These are phyloP conservation scores for Syzygium syzygioides DNA, from an alignment of 441 rosid genomes.

Conservation along the genomic window DNA sequence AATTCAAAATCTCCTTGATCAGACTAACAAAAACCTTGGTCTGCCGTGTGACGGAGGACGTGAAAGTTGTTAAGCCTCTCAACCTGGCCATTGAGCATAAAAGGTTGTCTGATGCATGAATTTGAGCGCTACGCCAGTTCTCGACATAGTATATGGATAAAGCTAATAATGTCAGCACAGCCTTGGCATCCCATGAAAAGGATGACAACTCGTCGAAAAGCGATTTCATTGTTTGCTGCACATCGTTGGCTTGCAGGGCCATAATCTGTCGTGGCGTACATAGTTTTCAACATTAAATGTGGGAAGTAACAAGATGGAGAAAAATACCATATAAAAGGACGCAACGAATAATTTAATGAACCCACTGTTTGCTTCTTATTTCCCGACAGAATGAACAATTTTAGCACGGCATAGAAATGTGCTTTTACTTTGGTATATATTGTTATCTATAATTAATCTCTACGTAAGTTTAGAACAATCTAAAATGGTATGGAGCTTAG, in stretches of 20 bases:
- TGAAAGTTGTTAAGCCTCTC: not conserved
- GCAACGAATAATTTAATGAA: not conserved
- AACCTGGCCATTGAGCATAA: not conserved
- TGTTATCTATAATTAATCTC: not conserved
- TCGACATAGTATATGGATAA: not conserved
- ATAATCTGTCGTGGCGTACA: not conserved
- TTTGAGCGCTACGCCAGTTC: rapidly evolving
- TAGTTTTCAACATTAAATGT: not conserved
- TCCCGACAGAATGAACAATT: not conserved
- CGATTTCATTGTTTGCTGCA: not conserved
- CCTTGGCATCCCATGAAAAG: not conserved
- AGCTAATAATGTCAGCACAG: not conserved
- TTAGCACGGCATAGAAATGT: not conserved
- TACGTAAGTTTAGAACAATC: not conserved
- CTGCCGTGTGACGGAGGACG: too few species aligned
- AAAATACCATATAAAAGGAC: not conserved
- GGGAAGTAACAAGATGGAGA: not conserved
- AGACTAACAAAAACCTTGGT: not conserved
- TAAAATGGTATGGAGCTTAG: not conserved
- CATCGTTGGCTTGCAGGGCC: not conserved
- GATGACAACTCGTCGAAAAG: not conserved
- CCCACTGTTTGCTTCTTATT: not conserved
- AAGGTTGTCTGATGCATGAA: not conserved
- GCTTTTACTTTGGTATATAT: not conserved
- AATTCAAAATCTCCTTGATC: not conserved